phyloP scores from a whole-genome alignment of 257 asterid species.

The Solanum chmielewskii region DNA sequence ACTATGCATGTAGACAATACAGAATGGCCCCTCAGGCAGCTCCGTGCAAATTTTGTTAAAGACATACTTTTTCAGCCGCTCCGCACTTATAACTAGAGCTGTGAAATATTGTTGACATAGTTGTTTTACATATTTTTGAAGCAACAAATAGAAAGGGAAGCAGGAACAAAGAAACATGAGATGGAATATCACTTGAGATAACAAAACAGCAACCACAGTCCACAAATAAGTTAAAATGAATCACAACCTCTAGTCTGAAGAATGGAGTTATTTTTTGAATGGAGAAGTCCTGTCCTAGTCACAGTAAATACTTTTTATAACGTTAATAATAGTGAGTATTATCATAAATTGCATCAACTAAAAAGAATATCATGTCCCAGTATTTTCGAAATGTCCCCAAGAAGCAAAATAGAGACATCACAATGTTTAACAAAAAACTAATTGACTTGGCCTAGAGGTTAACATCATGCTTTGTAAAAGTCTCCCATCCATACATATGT shows the following conservation, averaged over 20 bases:
- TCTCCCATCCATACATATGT: background rate
- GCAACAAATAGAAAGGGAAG: background rate
- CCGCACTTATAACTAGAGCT: constrained; percentile 71
- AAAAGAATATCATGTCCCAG: background rate
- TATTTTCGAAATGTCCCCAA: background rate
- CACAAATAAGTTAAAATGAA: background rate
- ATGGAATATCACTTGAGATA: background rate
- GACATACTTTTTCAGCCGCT: constrained; percentile 70
- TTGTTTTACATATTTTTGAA: background rate
- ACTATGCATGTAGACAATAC: constrained; percentile 81
- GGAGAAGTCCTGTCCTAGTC: background rate
- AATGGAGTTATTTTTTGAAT: background rate
- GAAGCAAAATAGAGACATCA: background rate
- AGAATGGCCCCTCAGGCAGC: constrained; percentile 72
- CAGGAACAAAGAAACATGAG: background rate
- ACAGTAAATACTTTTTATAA: background rate
- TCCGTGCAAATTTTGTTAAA: constrained; percentile 49
- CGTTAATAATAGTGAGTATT: background rate
- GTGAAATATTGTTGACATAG: background rate
- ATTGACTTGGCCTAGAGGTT: background rate
- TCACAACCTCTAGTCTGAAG: background rate
- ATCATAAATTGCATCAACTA: background rate
- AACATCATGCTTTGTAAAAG: background rate
- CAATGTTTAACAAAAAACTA: background rate
- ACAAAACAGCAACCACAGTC: background rate